Percentiles rank a stretch among this genome's conserved stretches.
These are phyloP conservation scores for Pseudopithomyces chartarum DNA, from an alignment of 2,329 filamentous ascomycete species.

Conservation along the genomic window DNA sequence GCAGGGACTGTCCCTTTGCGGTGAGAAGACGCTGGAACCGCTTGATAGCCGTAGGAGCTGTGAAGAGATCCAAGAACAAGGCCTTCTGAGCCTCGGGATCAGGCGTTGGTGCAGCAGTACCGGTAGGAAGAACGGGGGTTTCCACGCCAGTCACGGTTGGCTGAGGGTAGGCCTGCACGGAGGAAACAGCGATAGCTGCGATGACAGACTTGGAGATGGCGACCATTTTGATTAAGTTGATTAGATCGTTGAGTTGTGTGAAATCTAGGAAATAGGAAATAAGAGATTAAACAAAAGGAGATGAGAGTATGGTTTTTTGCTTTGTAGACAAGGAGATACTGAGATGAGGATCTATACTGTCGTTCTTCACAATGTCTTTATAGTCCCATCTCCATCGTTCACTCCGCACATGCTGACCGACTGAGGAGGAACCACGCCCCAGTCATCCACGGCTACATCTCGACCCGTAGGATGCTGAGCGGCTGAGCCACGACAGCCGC, in stretches of 20 bases:
- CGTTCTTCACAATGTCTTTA: slow-evolving; percentile 26
- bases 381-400: slow-evolving; percentile 13
- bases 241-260: slow-evolving; percentile 20
- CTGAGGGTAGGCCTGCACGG: slow-evolving; percentile 39
- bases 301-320: slow-evolving; percentile 32
- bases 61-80: slow-evolving; percentile 37
- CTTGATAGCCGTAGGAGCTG: slow-evolving; percentile 44
- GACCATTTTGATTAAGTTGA: slow-evolving; percentile 37
- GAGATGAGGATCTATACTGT: slow-evolving; percentile 12
- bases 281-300: slow-evolving; percentile 19
- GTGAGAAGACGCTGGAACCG: slow-evolving; percentile 45
- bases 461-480: slow-evolving; percentile 6
- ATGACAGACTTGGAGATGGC: slow-evolving; percentile 40
- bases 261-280: slow-evolving; percentile 21
- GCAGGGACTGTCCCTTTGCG: slow-evolving; percentile 31
- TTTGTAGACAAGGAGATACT: slow-evolving; percentile 34
- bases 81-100: slow-evolving; percentile 25
- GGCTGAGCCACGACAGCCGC: slow-evolving; percentile 4
- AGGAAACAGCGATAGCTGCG: slow-evolving; percentile 35
- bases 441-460: slow-evolving; percentile 5
- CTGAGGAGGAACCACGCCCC: neutral
- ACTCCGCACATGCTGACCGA: slow-evolving; percentile 1
- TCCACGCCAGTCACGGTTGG: slow-evolving; percentile 13
- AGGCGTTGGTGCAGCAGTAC: slow-evolving; percentile 6
- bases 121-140: slow-evolving; percentile 15